Evolutionary conservation across 768 basidiomycete genomes (phyloP), one percentile per base, ranked within the genome.

Genomic region (Chalciporus chontae): DNA sequence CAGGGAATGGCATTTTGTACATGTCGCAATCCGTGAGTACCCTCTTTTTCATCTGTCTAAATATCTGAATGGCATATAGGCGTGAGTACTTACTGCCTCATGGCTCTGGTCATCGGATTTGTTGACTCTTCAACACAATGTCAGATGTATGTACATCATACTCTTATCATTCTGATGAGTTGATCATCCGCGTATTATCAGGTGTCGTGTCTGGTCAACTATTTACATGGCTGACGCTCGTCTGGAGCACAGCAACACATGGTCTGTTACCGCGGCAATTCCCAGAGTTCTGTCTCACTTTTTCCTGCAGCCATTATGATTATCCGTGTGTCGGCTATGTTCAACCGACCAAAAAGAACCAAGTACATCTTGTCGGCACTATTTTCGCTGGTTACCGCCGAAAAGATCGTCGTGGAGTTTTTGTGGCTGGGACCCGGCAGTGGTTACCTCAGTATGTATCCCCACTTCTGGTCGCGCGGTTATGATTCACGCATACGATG

Each of bases 311-410:
- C 29, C 9, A 58, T 57, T 21, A 57, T 57, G 51, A 47, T 57
- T 52, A 32, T 57, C 15, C 45, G 56, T 18, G 43, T 57, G 3
- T 50, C 54, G 5, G 56, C 21, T 18, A 57, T 57, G 56, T 56
- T 56, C 45, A n/a, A 21, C 15, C 26, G 36, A 39, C 51, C 48
- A 0, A 53, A 38, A 26, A 40, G 39, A 26, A 15, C 17, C n/a
- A 46, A 7, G 19, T 31, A 27, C 2, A 45, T 50, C 11, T 39
- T 56, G 23, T 39, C 21, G 17, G 43, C 32, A 18, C n/a, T 57
- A 8, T 56, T 27, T 29, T 26, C 36, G 10, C 17, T 51, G 0
- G 15, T 57, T 39, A 4, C n/a, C 2, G n/a, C 39, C 34, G 7
- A 26, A 5, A 1, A 3, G 3, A 14, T 57, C 5, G 27, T 49